phyloP scores from a whole-genome alignment of 2,329 filamentous ascomycete species.

The Aspergillus intermedius region DNA sequence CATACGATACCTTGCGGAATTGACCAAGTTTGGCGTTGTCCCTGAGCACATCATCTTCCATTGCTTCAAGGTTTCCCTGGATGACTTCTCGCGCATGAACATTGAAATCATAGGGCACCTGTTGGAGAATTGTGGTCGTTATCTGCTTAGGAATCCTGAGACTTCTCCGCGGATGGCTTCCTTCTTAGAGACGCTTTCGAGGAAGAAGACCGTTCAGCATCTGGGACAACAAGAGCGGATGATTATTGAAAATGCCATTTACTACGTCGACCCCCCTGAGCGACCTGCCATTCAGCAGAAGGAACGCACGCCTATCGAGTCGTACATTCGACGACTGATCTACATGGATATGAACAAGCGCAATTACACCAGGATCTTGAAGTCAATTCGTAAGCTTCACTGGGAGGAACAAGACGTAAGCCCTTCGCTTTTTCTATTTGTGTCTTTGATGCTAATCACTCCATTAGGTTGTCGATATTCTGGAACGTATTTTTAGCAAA shows the following conservation, averaged over 20 bases:
- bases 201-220: slow-evolving; percentile 93
- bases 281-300: slow-evolving; percentile 93
- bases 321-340: slow-evolving; percentile 86
- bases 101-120: slow-evolving; percentile 97
- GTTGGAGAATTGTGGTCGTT: slow-evolving; percentile 92
- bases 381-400: slow-evolving; percentile 89
- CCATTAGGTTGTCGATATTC: slow-evolving; percentile 58
- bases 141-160: slow-evolving; percentile 84
- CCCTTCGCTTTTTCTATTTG: background rate
- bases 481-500: slow-evolving; percentile 91
- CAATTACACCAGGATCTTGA: slow-evolving; percentile 87
- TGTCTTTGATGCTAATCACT: background rate
- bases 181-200: slow-evolving; percentile 88
- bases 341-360: slow-evolving; percentile 92
- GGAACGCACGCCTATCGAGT: slow-evolving; percentile 84
- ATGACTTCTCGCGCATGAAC: slow-evolving; percentile 98
- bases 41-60: slow-evolving; percentile 99
- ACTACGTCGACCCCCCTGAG: slow-evolving; percentile 94
- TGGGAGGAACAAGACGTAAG: slow-evolving; percentile 86
- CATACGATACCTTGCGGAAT: slow-evolving; percentile 92
- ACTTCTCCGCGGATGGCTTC: slow-evolving; percentile 88
- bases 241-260: slow-evolving; percentile 96
- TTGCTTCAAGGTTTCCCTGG: slow-evolving; percentile 92
- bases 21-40: slow-evolving; percentile 97
- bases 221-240: slow-evolving; percentile 94